Conservation (phyloP, 2,329 filamentous ascomycete species). For the Hymenoscyphus salicellus region DNA sequence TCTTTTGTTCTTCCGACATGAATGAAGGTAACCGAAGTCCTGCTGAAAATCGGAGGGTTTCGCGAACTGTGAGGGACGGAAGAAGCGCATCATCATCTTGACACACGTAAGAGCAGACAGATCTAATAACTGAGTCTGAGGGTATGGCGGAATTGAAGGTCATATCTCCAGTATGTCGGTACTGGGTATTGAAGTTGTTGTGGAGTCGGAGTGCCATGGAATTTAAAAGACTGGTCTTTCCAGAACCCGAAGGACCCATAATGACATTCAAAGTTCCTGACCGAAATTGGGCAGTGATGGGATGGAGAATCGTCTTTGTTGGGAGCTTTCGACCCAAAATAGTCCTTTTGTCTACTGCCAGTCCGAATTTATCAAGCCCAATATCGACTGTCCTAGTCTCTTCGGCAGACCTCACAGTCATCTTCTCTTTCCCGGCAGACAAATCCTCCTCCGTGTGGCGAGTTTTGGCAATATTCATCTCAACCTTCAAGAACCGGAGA, state of each 20-base stretch:
- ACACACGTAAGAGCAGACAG: slow-evolving; percentile 72
- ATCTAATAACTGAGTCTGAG: slow-evolving; percentile 65
- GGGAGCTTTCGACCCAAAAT: slow-evolving; percentile 50
- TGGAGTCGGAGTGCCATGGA: slow-evolving; percentile 67
- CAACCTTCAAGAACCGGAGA: slow-evolving; percentile 61
- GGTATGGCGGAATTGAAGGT: slow-evolving; percentile 68
- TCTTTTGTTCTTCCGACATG: slow-evolving; percentile 67
- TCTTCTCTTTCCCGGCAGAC: slow-evolving; percentile 69
- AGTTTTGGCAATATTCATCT: slow-evolving; percentile 67
- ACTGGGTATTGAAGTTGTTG: slow-evolving; percentile 59
- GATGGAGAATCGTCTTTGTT: slow-evolving; percentile 61
- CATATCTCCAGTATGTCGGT: slow-evolving; percentile 59
- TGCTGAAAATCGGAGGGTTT: slow-evolving; percentile 69
- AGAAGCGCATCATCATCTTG: slow-evolving; percentile 75
- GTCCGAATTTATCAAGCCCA: slow-evolving; percentile 59
- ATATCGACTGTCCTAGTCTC: slow-evolving; percentile 62
- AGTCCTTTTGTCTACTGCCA: slow-evolving; percentile 62
- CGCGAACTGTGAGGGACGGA: slow-evolving; percentile 70
- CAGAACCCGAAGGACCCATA: slow-evolving; percentile 76
- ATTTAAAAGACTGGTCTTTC: slow-evolving; percentile 73
- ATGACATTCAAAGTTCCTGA: slow-evolving; percentile 71
- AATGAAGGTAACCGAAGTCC: slow-evolving; percentile 67
- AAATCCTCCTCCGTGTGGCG: slow-evolving; percentile 56
- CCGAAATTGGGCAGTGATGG: slow-evolving; percentile 63
- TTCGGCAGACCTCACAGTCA: slow-evolving; percentile 51